Base-by-base conservation (phyloP, 1,139 yeast genomes). In the Blastobotrys persicus region DNA sequence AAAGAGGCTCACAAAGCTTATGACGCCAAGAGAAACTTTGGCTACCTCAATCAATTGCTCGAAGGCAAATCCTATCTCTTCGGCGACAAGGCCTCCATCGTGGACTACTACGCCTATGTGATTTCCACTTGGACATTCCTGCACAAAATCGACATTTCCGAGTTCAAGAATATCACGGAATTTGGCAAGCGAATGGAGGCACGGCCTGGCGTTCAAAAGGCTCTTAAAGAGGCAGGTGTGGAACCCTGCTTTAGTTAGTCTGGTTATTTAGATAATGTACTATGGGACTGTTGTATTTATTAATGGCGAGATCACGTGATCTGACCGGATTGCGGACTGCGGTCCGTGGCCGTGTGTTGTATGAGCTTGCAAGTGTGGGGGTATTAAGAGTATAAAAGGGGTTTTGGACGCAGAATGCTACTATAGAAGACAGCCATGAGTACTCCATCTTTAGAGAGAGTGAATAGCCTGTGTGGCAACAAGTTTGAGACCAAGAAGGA, bases 401-500 rank as follows among this genome's bases (percentile, higher is more conserved):
- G 28, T 23, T 6, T 6, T 23, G 28, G 28, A 23, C 28, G 28
- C 9, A 23, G n/a, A n/a, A n/a, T n/a, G n/a, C n/a, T n/a, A n/a
- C n/a, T n/a, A n/a, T n/a, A n/a, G n/a, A n/a, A n/a, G 28, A 23
- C 9, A 23, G 9, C 28, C 5, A 23, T 23, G 28, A 23, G 28
- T 23, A 9, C 9, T 23, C 28, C 28, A 9, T n/a, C n/a, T n/a
- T 6, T 23, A 26, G 44, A 44, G 9, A 28, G 48, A 31, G 47
- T 47, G 32, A 43, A 46, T 19, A 49, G 54, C 4, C 39, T 53
- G 14, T 45, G 42, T 16, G 51, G 46, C 23, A 55, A 53, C 46
- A 50, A 48, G 26, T 51, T 58, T 38, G 43, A 50, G 18, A 39
- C 57, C 11, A 48, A 56, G 28, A 53, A 43, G 12, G 59, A 58